phyloP scores from a whole-genome alignment of 73 alveolate species.

The Paramecium sexaurelia region DNA sequence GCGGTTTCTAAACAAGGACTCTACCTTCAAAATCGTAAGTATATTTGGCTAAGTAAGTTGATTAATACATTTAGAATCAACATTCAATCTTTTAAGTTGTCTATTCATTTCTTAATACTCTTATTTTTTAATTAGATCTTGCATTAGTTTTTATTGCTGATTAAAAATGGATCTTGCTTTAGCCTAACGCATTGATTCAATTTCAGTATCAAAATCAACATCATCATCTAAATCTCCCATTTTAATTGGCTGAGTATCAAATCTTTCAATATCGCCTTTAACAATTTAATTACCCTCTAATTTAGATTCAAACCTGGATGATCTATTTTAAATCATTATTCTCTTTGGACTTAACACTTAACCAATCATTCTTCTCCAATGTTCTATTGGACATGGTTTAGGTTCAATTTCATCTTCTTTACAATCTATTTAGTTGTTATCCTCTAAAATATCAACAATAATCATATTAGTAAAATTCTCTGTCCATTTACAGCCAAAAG shows the following conservation, averaged over 20 bases:
- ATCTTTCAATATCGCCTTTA: not conserved
- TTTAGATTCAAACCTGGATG: not conserved
- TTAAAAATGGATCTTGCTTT: not conserved
- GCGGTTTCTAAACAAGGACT: constrained; percentile 39
- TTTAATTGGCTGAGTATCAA: constrained; percentile 8
- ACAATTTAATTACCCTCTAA: not conserved
- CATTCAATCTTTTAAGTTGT: constrained; percentile 43
- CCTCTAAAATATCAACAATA: not conserved
- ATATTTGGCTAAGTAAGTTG: constrained; percentile 18
- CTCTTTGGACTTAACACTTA: not conserved
- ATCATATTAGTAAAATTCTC: not conserved
- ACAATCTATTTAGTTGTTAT: not conserved
- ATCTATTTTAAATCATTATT: not conserved
- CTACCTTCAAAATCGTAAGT: constrained; percentile 53
- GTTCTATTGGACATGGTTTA: constrained; percentile 19
- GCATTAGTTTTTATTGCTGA: not conserved
- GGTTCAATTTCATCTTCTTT: not conserved
- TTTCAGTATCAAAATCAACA: constrained; percentile 8
- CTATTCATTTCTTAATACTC: not conserved
- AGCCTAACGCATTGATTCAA: constrained; percentile 27
- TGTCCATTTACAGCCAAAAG: not conserved
- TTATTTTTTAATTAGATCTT: not conserved
- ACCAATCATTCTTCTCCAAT: constrained; percentile 45
- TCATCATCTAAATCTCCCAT: constrained; percentile 28
- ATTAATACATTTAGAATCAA: constrained; percentile 48